phyloP scores from a whole-genome alignment of 169 alveolate genomes.

The Eimeria necatrix region DNA sequence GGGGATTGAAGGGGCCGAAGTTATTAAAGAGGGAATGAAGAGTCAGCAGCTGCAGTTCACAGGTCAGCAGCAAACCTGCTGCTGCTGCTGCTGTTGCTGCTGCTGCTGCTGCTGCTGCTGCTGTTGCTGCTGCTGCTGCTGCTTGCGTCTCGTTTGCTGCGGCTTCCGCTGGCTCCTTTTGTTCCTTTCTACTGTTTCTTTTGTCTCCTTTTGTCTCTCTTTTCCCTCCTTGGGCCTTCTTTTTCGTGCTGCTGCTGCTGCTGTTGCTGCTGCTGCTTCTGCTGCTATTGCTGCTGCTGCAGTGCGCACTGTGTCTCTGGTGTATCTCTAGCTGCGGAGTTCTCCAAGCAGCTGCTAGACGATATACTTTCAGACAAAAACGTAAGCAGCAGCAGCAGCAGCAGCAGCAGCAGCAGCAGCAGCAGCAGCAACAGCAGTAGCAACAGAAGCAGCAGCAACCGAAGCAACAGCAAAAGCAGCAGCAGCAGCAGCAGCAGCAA shows the following conservation, averaged over 20 bases:
- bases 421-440: background rate
- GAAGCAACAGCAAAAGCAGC: background rate
- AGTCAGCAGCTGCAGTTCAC: conserved; percentile 77
- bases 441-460: background rate
- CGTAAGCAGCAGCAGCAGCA: background rate
- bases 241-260: background rate
- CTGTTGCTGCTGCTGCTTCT: background rate
- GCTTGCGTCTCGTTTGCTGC: no score
- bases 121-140: no score
- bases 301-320: background rate
- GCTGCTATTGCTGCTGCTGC: background rate
- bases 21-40: conserved; percentile 70
- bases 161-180: no score
- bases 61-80: background rate
- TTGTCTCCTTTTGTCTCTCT: no score
- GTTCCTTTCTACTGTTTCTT: no score
- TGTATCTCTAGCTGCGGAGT: background rate
- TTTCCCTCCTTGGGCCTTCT: no score
- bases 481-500: background rate
- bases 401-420: no score
- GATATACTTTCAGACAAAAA: conserved; percentile 10
- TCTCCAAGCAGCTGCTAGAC: conserved; percentile 59
- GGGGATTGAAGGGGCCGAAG: conserved; percentile 71
- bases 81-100: no score
- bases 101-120: no score